Evolutionary conservation across 176 grass and related monocot species (phyloP).

Genomic region (Sorghum bicolor): Sorghum_bicolor_NCBIv3 NC_012875.2:46201501-46202000

Average conservation of each 20-base stretch:
- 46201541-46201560: background rate
- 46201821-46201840: background rate
- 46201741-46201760: slow-evolving; percentile 27
- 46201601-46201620: background rate
- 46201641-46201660: slow-evolving; percentile 65
- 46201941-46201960: slow-evolving; percentile 22
- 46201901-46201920: background rate
- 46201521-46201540: background rate
- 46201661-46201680: slow-evolving; percentile 53
- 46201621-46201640: slow-evolving; percentile 30
- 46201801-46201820: background rate
- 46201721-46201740: slow-evolving; percentile 23
- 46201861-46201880: background rate
- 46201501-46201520: background rate
- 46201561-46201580: background rate
- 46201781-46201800: slow-evolving; percentile 27
- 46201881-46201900: background rate
- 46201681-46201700: slow-evolving; percentile 48
- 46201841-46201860: background rate
- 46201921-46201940: background rate
- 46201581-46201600: background rate
- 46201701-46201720: slow-evolving; percentile 40
- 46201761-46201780: slow-evolving; percentile 57
- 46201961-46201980: background rate
- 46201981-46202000: background rate